phyloP scores from a whole-genome alignment of 371 early-diverging fungal genomes.

The Gilbertella persicaria region DNA sequence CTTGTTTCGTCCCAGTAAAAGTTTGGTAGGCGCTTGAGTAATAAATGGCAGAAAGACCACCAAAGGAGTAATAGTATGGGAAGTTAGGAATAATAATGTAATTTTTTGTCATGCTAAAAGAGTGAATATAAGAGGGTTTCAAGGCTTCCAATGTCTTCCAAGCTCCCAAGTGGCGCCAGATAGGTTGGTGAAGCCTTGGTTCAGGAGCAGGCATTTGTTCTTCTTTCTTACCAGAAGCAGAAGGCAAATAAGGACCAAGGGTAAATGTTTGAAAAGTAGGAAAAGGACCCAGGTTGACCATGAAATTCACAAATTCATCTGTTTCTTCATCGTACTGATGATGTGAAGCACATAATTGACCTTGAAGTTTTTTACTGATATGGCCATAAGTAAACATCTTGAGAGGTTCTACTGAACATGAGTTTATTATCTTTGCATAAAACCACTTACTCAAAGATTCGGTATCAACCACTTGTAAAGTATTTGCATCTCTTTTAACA shows the following conservation, averaged over 20 bases:
- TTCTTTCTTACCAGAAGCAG: slow-evolving; percentile 14
- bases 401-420: slow-evolving; percentile 40
- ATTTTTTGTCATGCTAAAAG: slow-evolving; percentile 62
- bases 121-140: slow-evolving; percentile 63
- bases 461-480: slow-evolving; percentile 60
- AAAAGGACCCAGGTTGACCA: slow-evolving; percentile 45
- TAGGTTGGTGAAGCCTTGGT: slow-evolving; percentile 37
- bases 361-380: slow-evolving; percentile 49
- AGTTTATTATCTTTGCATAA: not conserved
- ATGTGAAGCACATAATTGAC: slow-evolving; percentile 52
- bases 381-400: slow-evolving; percentile 54
- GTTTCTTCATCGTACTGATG: slow-evolving; percentile 51
- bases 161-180: slow-evolving; percentile 47
- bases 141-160: slow-evolving; percentile 44
- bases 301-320: slow-evolving; percentile 55
- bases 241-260: slow-evolving; percentile 31
- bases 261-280: slow-evolving; percentile 44
- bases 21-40: slow-evolving; percentile 59
- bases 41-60: slow-evolving; percentile 60
- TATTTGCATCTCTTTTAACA: slow-evolving; percentile 60
- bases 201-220: slow-evolving; percentile 19
- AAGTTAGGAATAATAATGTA: slow-evolving; percentile 66
- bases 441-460: slow-evolving; percentile 36
- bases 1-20: slow-evolving; percentile 56
- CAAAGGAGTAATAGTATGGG: slow-evolving; percentile 60